A percentile compares a stretch with the other conserved stretches of the same genome.
Evolutionary conservation across 768 basidiomycete species (phyloP).

Genomic region (Pleurotus platypus): DNA sequence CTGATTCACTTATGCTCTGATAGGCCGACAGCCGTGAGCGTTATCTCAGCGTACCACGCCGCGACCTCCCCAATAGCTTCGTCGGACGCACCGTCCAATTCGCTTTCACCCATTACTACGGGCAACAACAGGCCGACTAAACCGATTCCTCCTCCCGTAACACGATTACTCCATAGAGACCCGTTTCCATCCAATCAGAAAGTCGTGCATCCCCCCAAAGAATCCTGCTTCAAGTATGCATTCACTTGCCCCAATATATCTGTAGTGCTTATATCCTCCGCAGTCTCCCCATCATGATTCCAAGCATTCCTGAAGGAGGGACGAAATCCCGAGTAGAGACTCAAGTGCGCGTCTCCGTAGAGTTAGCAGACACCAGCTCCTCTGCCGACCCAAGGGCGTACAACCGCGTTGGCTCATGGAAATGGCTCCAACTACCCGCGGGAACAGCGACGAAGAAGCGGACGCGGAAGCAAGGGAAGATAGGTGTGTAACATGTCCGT

Average conservation of each 20-base stretch:
- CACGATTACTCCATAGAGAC: conserved; percentile 54
- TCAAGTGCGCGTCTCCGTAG: conserved; percentile 82
- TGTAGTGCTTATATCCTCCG: conserved; percentile 1
- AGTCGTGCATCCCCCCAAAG: conserved; percentile 70
- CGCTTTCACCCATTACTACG: conserved; percentile 13
- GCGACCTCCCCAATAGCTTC: conserved; percentile 20
- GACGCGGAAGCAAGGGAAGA: conserved; percentile 80
- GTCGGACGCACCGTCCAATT: background rate
- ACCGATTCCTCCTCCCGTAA: conserved; percentile 64
- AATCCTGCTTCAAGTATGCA: conserved; percentile 72
- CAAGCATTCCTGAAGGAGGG: conserved; percentile 77
- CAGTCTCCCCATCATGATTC: conserved; percentile 79
- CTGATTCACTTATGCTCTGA: too few relatives aligned
- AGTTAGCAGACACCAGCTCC: conserved; percentile 68
- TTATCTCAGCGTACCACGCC: conserved; percentile 27
- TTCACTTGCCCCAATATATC: conserved; percentile 13
- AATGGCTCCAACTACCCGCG: conserved; percentile 76
- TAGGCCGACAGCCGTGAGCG: conserved; percentile 23
- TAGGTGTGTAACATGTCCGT: conserved; percentile 44
- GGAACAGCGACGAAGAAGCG: conserved; percentile 83
- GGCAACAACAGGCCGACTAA: conserved; percentile 35
- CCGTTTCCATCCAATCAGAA: conserved; percentile 45
- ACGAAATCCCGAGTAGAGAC: conserved; percentile 95
- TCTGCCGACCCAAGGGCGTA: conserved; percentile 62
- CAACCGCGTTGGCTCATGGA: conserved; percentile 86